Evolutionary conservation across 163 green algal genomes (phyloP), one percentile per base, ranked within the genome.

Genomic region (Chloromonas sp.): DNA sequence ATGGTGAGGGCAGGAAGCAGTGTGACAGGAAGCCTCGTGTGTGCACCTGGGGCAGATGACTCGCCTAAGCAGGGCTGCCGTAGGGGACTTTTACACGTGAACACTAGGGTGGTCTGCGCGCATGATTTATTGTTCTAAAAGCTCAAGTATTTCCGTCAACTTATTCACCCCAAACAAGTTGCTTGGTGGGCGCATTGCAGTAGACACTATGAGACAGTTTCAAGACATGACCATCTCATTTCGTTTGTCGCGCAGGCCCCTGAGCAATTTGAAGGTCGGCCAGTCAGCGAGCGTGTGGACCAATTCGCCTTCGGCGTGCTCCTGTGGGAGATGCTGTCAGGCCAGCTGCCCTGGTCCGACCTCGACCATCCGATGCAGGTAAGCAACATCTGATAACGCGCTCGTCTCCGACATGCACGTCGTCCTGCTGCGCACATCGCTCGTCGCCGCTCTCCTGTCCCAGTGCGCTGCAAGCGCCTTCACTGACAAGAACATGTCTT

Each of bases 301-400:
- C 85, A 93, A 71, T 96, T 86, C 71, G 87, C 92, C 15, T 92
- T 91, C 85, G 92, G 78, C 3, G 86, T 93, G 77, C 82, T 93
- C 61, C 66, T 94, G 81, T 94, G 88, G 87, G 92, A 94, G 84
- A 90, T 90, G 81, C 84, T 93, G 14, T 90, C 88, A 3, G 90
- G 93, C 8, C 82, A 86, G 78, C 85, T 89, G 74, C 89, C 93
- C 1, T 96, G 93, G 93, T 60, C 82, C 36, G 92, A 92, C n/a
- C 86, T 93, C 60, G 83, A 89, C 57, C 86, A 89, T 71, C 85
- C 85, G 8, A 91, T 91, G 87, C 87, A 90, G 87, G 87, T 90
- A 66, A 74, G 58, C 3, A 60, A 11, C 14, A 59, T 57, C 60
- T 74, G 2, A 74, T 2, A n/a, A 3, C 66, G 57, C 15, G 2